phyloP scores from a whole-genome alignment of 768 basidiomycete species.

The Trametes sanguinea region DNA sequence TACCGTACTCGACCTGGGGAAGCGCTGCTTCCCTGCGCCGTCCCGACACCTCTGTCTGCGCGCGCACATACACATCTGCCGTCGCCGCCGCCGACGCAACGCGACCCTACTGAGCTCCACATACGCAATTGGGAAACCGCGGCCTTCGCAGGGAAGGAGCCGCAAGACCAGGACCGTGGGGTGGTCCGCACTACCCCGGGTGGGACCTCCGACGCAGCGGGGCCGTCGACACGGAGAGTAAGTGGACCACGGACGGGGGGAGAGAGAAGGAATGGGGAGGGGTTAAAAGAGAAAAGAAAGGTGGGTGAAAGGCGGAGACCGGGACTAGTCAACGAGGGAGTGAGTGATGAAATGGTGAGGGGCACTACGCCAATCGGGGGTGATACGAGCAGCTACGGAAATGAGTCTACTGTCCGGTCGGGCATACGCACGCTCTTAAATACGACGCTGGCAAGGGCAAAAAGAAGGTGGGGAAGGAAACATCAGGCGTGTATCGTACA shows the following conservation, averaged over 20 bases:
- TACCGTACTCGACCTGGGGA: constrained; percentile 33
- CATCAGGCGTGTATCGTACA: constrained; percentile 28
- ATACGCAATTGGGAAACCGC: constrained; percentile 3
- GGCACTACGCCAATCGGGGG: constrained; percentile 20
- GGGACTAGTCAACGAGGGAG: constrained; percentile 20
- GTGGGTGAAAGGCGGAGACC: constrained; percentile 7
- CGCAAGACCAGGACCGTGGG: constrained; percentile 8
- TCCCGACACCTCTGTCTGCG: constrained; percentile 31
- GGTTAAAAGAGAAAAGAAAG: constrained; percentile 6
- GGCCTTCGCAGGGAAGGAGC: constrained; percentile 11
- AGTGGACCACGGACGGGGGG: not conserved
- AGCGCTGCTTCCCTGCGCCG: constrained; percentile 43
- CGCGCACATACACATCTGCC: constrained; percentile 23
- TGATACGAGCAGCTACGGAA: constrained; percentile 16
- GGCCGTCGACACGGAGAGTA: not conserved
- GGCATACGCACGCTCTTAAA: constrained; percentile 28
- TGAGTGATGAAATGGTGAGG: constrained; percentile 22
- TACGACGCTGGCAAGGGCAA: constrained; percentile 21
- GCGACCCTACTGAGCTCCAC: constrained; percentile 5
- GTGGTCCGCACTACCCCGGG: not conserved
- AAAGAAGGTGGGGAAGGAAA: constrained; percentile 14
- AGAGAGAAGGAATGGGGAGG: not conserved
- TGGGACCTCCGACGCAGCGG: constrained; percentile 10
- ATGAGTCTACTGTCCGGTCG: constrained; percentile 20
- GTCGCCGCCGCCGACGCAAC: constrained; percentile 20